Evolutionary conservation across 73 alveolate species (phyloP), one percentile per base, ranked within the genome.

Genomic region (Uronychia binucleata): DNA sequence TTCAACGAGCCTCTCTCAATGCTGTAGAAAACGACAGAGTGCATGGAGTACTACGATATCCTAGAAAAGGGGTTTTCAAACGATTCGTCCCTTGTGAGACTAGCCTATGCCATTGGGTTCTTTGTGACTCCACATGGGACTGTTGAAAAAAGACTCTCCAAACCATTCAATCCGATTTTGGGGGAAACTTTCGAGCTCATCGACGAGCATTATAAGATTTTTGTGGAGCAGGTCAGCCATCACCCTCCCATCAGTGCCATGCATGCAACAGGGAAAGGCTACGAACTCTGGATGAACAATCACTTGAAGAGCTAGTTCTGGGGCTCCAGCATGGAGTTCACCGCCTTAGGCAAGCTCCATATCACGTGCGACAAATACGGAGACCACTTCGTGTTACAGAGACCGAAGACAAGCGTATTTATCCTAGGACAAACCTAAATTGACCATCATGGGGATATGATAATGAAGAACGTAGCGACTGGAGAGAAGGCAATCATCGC

Each of bases 171-270:
- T 91, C 99, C 98, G 14, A 57, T 95, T 13, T 79, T 97, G 31
- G 97, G 97, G 33, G 99, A 97, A 93, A 96, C 99, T 0, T 97
- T 75, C 78, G 99, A 97, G 89, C 88, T 94, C 58, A 84, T 90
- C 11, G 91, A 92, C 57, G 77, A 84, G 28, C 80, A 85, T 5
- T 96, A 82, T 80, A 89, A 97, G 67, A 93, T 77, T 74, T 59
- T 96, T 8, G 94, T 99, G 1, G 99, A 97, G 81, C 95, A 97
- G 80, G 99, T 97, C 27, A 82, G 97, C 35, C 99, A 97, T 90
- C 99, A 97, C 74, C 99, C 99, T 30, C 99, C 99, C 25, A 92
- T 96, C 31, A 78, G 98, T 0, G 99, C 99, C 0, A 91, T 88
- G 25, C 94, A 88, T 91, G 98, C 93, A 26, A 98, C 95, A 46